A percentile compares a stretch with the other conserved stretches of the same genome.
These are phyloP conservation scores for Eimeria mitis DNA, from an alignment of 169 alveolate species.

Conservation along the genomic window DNA sequence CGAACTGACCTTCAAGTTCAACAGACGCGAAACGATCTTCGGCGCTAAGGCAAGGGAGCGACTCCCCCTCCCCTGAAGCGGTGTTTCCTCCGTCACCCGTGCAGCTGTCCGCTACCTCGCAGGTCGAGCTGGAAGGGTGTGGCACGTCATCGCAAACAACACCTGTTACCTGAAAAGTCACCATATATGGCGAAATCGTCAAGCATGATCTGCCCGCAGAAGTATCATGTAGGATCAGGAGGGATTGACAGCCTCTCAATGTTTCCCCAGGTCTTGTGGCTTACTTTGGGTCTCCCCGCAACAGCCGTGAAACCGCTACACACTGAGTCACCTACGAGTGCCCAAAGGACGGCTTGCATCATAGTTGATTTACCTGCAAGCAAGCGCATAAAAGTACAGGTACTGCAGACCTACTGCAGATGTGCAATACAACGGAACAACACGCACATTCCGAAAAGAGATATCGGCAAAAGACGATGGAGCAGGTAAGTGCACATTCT, in stretches of 20 bases:
- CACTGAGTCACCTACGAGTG: slow-evolving; percentile 39
- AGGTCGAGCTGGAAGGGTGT: background rate
- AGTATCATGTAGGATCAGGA: background rate
- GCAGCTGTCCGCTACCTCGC: background rate
- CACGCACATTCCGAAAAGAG: background rate
- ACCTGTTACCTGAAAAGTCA: slow-evolving; percentile 53
- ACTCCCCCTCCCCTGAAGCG: background rate
- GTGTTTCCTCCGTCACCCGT: background rate
- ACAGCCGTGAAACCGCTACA: slow-evolving; percentile 28
- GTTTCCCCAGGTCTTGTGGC: background rate
- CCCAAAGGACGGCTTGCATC: slow-evolving; percentile 76
- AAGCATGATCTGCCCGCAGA: background rate
- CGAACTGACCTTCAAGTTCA: slow-evolving; percentile 44
- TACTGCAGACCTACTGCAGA: background rate
- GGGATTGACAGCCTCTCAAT: background rate
- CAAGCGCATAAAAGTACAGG: background rate
- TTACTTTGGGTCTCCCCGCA: slow-evolving; percentile 54
- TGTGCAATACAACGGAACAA: background rate
- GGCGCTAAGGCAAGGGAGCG: background rate
- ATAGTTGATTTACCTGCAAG: slow-evolving; percentile 59
- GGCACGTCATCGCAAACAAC: slow-evolving; percentile 70
- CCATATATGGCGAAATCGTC: background rate
- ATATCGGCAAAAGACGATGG: background rate
- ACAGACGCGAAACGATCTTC: slow-evolving; percentile 72
- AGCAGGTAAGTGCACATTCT: background rate